Base-by-base conservation (phyloP, 1,284 basidiomycete genomes). In the Cutaneotrichosporon cavernicola region DNA sequence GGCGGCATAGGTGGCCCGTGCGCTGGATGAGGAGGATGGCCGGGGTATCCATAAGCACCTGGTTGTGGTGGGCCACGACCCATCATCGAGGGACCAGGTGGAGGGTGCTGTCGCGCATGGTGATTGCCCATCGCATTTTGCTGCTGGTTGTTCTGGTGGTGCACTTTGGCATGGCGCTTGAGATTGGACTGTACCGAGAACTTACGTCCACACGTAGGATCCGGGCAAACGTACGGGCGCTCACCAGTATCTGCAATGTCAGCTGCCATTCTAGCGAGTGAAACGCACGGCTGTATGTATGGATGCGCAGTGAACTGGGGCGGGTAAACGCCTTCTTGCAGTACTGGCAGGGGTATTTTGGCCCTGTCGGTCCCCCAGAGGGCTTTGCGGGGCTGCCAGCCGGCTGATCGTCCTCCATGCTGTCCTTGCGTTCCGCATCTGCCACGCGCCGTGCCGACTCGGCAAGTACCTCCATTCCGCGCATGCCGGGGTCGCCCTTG, bases 121-220 rank as follows among this genome's bases (percentile, higher is more conserved):
- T n/a, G 30, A 34, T 49, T 55, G 36, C 47, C 55, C 55, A 65
- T 65, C 43, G 61, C 59, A 7, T 60, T 58, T 38, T 64, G 62
- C 22, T 64, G 68, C 56, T 69, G 65, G 22, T 56, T 61, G 53
- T 61, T 61, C 47, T 73, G 50, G 59, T 76, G 74, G 63, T 80
- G 78, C 13, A 78, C 76, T 61, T 78, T 78, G 31, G 76, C 74
- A 60, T 80, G 78, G 26, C 78, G 69, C 62, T 78, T 78, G 31
- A 80, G 66, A 63, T 80, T 80, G n/a, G 76, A 77, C 61, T 80
- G 78, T 0, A 80, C 78, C 2, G 78, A 80, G 67, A 80, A 80
- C 13, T 74, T 59, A 11, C 78, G 68, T 16, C 76, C 65, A 57
- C 78, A 78, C 0, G 71, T 65, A 1, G 76, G 75, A 51, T 76